phyloP scores from a whole-genome alignment of 192 early-diverging fungal species.

The Umbelopsis sp. region DNA sequence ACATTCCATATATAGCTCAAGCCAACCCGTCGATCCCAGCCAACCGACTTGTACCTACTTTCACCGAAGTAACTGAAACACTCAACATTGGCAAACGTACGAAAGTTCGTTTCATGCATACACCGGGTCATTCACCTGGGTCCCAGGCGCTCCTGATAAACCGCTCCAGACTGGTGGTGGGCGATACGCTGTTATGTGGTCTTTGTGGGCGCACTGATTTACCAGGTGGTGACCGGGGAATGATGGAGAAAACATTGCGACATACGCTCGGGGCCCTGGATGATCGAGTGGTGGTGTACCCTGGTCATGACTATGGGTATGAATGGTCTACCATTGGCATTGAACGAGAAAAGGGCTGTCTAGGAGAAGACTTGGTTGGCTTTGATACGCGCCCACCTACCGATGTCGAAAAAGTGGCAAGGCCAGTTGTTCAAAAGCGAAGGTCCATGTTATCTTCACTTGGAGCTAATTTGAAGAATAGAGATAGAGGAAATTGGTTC shows the following conservation, averaged over 20 bases:
- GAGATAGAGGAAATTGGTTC: conserved; percentile 14
- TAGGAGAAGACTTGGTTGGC: conserved; percentile 43
- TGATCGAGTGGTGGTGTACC: conserved; percentile 75
- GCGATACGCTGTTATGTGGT: conserved; percentile 84
- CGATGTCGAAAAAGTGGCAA: not conserved
- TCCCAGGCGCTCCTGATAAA: conserved; percentile 84
- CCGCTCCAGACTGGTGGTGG: conserved; percentile 72
- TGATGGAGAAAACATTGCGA: conserved; percentile 76
- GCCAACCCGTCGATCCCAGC: conserved; percentile 59
- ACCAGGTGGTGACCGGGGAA: conserved; percentile 64
- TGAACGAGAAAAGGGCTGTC: conserved; percentile 44
- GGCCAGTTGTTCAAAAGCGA: not conserved
- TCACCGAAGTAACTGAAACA: conserved; percentile 24
- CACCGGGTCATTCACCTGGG: conserved; percentile 92
- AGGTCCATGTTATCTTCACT: not conserved
- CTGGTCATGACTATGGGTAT: conserved; percentile 90
- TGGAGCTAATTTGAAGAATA: not conserved
- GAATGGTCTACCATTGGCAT: conserved; percentile 81
- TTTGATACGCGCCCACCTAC: conserved; percentile 26
- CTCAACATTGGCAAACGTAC: conserved; percentile 48
- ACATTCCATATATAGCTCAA: conserved; percentile 67
- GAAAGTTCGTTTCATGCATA: conserved; percentile 77
- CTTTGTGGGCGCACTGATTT: conserved; percentile 83
- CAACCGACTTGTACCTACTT: conserved; percentile 32
- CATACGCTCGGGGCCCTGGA: conserved; percentile 56